phyloP scores from a whole-genome alignment of 1,139 yeast species.

The Saccharomyces uvarum region DNA sequence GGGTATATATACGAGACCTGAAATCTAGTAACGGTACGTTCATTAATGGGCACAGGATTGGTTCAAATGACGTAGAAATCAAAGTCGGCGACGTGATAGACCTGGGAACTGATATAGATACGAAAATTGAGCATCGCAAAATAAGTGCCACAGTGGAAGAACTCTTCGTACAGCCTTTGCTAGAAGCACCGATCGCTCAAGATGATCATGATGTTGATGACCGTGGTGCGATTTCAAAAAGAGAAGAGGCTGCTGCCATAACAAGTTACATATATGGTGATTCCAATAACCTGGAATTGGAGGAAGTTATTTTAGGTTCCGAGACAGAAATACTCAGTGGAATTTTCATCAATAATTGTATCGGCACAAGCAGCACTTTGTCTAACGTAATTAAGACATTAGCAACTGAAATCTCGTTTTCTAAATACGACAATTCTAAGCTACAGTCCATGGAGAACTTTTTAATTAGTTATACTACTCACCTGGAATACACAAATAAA shows the following conservation, averaged over 20 bases:
- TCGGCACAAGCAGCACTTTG: conserved; percentile 45
- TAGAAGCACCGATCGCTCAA: conserved; percentile 9
- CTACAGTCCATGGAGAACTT: conserved; percentile 37
- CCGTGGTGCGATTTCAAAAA: background rate
- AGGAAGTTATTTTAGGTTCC: conserved; percentile 50
- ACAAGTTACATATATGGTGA: conserved; percentile 78
- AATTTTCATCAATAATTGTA: conserved; percentile 51
- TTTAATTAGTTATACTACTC: conserved; percentile 13
- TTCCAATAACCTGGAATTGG: conserved; percentile 50
- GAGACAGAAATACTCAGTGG: conserved; percentile 50
- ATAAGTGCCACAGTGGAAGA: conserved; percentile 73
- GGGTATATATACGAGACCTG: conserved; percentile 70
- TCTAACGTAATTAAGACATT: conserved; percentile 40
- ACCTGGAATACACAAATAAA: conserved; percentile 16
- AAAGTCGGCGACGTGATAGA: conserved; percentile 71
- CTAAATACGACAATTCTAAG: conserved; percentile 38
- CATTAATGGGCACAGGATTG: conserved; percentile 65
- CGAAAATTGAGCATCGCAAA: conserved; percentile 69
- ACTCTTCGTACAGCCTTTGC: conserved; percentile 48
- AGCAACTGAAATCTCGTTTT: conserved; percentile 39
- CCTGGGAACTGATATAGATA: conserved; percentile 83
- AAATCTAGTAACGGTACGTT: conserved; percentile 94
- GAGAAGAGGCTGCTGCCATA: conserved; percentile 36
- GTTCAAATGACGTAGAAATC: conserved; percentile 48
- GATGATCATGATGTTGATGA: background rate